Evolutionary conservation across 345 rosid genomes (phyloP).

Genomic region (Euphorbia lathyris): DNA sequence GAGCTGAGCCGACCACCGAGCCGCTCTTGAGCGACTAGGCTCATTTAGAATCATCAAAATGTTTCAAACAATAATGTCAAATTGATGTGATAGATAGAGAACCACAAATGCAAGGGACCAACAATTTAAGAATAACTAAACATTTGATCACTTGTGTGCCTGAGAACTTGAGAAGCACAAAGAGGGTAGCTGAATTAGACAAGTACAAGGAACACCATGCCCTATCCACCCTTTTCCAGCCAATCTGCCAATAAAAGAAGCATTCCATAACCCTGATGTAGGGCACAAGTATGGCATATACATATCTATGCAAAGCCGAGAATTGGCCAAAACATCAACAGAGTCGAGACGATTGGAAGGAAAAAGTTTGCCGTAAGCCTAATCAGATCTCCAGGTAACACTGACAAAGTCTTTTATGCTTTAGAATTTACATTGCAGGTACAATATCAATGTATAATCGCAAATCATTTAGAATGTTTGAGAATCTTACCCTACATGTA

Average conservation of each 20-base stretch:
- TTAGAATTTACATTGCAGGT: neutral
- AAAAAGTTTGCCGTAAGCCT: neutral
- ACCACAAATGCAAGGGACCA: neutral
- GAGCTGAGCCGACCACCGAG: too few species aligned
- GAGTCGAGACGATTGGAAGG: neutral
- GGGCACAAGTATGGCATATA: neutral
- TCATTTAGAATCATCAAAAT: neutral
- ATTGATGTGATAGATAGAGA: neutral
- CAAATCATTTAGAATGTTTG: neutral
- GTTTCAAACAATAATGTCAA: neutral
- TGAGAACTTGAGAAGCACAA: neutral
- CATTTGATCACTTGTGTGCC: neutral
- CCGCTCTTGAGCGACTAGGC: too few species aligned
- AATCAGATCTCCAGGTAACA: neutral
- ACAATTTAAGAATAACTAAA: neutral
- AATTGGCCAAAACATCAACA: neutral
- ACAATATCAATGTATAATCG: neutral
- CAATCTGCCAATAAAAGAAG: neutral
- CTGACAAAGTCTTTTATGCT: neutral
- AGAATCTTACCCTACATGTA: slow-evolving; percentile 67
- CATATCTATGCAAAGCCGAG: neutral
- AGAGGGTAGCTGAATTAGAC: neutral
- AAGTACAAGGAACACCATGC: neutral
- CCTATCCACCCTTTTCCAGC: too few species aligned
- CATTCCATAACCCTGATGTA: neutral